phyloP scores from a whole-genome alignment of 352 stramenopile species.

The Globisporangium viniferum region DNA sequence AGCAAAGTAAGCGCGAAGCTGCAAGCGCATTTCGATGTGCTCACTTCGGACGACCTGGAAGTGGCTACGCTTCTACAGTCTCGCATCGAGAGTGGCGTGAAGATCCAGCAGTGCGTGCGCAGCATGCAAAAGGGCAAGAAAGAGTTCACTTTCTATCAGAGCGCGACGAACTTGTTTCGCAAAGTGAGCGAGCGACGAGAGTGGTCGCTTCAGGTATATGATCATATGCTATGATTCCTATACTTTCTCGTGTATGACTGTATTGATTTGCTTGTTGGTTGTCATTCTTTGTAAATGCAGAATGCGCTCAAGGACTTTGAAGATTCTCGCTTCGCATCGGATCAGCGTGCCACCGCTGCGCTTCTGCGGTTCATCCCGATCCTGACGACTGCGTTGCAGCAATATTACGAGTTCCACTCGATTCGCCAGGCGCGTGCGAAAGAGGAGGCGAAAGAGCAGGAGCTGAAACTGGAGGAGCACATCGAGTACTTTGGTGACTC shows the following conservation, averaged over 20 bases:
- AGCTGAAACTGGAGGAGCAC: conserved; percentile 40
- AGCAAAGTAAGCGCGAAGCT: conserved; percentile 32
- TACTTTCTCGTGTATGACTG: neutral
- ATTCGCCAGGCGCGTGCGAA: conserved; percentile 49
- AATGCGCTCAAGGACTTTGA: conserved; percentile 25
- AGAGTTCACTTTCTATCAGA: conserved; percentile 32
- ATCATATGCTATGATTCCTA: no score
- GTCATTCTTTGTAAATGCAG: conserved; percentile 1
- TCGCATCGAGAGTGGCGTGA: conserved; percentile 23
- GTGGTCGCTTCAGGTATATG: conserved; percentile 14
- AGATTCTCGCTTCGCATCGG: conserved; percentile 19
- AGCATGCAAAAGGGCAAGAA: conserved; percentile 23
- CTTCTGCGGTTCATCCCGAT: conserved; percentile 45
- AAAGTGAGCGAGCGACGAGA: conserved; percentile 25
- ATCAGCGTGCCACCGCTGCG: conserved; percentile 28
- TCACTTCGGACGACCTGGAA: conserved; percentile 32
- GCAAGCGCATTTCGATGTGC: conserved; percentile 30
- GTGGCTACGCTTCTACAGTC: conserved; percentile 28
- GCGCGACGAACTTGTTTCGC: conserved; percentile 24
- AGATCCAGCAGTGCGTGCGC: conserved; percentile 15
- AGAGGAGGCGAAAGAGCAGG: conserved; percentile 41
- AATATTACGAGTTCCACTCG: conserved; percentile 65
- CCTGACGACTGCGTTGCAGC: conserved; percentile 33
- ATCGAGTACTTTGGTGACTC: conserved; percentile 62
- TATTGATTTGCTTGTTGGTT: neutral